phyloP scores from a whole-genome alignment of 1,284 basidiomycete genomes.

The Pterula multifida region DNA sequence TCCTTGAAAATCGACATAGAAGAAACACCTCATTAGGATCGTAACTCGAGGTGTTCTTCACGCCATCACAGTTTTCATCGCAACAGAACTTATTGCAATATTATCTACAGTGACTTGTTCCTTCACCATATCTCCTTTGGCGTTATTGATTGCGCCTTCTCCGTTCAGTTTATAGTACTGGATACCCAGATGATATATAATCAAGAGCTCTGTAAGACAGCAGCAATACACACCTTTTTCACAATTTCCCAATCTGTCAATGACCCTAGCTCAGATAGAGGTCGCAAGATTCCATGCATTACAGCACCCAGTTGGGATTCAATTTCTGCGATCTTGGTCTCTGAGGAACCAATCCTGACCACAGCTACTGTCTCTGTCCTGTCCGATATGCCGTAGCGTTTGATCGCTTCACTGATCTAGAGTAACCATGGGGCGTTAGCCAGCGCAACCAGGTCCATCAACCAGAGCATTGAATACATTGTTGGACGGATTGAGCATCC shows the following conservation, averaged over 20 bases:
- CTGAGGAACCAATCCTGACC: slow-evolving; percentile 46
- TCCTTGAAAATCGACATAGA: too few relatives aligned
- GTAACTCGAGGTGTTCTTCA: too few relatives aligned
- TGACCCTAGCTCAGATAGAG: slow-evolving; percentile 31
- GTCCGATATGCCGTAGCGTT: slow-evolving; percentile 73
- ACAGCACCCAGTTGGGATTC: slow-evolving; percentile 38
- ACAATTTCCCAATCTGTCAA: slow-evolving; percentile 63
- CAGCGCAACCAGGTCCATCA: slow-evolving; percentile 1
- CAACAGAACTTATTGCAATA: slow-evolving; percentile 64
- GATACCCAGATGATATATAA: background rate
- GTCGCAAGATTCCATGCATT: slow-evolving; percentile 42
- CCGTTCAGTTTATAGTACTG: slow-evolving; percentile 70
- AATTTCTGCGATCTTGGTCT: slow-evolving; percentile 21
- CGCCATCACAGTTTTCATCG: slow-evolving; percentile 65
- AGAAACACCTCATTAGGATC: too few relatives aligned
- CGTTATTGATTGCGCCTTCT: slow-evolving; percentile 32
- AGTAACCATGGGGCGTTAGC: too few relatives aligned
- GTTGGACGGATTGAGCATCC: slow-evolving; percentile 72
- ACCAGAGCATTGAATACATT: slow-evolving; percentile 61
- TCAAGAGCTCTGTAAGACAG: background rate
- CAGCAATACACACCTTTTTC: slow-evolving; percentile 44
- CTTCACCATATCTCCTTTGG: slow-evolving; percentile 20
- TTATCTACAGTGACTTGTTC: slow-evolving; percentile 44
- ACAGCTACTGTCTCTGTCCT: slow-evolving; percentile 58
- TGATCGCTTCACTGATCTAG: slow-evolving; percentile 79